Evolutionary conservation across 257 asterid species (phyloP).

Genomic region (Plectranthus barbatus): DNA sequence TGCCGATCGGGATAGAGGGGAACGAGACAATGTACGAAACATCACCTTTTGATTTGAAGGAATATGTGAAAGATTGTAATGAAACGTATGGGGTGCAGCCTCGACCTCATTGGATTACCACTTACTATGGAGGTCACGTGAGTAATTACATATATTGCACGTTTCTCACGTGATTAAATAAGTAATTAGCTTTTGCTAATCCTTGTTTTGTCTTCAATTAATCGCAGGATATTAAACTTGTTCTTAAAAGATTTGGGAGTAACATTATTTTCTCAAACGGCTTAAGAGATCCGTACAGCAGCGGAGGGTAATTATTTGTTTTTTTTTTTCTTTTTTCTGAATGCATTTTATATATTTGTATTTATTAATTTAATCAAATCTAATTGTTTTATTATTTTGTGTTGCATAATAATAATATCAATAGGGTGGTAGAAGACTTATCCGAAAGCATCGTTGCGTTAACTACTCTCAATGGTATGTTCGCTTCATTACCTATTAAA

Average conservation of each 20-base stretch:
- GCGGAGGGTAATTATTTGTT: constrained; percentile 60
- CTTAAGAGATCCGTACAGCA: constrained; percentile 46
- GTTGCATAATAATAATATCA: too few relatives aligned
- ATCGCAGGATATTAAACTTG: constrained; percentile 41
- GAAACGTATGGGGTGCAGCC: constrained; percentile 31
- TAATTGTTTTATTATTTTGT: too few relatives aligned
- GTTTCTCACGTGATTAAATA: background rate
- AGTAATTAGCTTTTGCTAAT: background rate
- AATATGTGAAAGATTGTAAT: background rate
- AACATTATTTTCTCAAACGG: constrained; percentile 65
- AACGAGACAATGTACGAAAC: constrained; percentile 31
- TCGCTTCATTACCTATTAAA: too few relatives aligned
- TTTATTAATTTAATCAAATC: too few relatives aligned
- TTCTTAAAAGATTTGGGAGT: constrained; percentile 41
- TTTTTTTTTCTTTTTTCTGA: too few relatives aligned
- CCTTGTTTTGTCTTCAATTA: background rate
- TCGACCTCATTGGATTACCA: constrained; percentile 42
- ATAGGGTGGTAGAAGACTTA: constrained; percentile 12
- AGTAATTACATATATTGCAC: background rate
- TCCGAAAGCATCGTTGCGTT: constrained; percentile 35
- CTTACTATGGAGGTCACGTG: constrained; percentile 55
- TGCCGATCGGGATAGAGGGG: constrained; percentile 32
- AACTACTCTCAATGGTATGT: constrained; percentile 45
- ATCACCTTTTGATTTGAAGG: constrained; percentile 17
- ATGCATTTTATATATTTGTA: too few relatives aligned